These are phyloP conservation scores for Prototheca stagnorum DNA, from an alignment of 163 green algal species.

Conservation along the genomic window DNA sequence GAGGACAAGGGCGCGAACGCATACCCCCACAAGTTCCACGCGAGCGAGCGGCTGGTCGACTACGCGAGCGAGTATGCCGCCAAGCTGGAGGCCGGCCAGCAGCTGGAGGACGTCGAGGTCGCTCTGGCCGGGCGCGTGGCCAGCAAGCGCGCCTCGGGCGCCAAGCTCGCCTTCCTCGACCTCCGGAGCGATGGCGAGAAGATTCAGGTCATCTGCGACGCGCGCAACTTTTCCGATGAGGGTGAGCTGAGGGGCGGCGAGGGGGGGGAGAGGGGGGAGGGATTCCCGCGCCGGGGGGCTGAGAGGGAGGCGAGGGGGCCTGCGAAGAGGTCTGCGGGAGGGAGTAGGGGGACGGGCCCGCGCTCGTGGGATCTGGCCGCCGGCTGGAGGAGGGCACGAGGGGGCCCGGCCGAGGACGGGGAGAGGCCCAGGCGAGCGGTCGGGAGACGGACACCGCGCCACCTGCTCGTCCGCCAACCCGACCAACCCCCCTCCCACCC, in stretches of 20 bases:
- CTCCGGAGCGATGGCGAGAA: constrained; percentile 66
- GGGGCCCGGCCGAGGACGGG: no score
- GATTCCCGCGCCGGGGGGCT: no score
- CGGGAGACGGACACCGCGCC: no score
- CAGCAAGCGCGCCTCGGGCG: constrained; percentile 63
- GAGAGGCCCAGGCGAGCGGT: no score
- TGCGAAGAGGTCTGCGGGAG: no score
- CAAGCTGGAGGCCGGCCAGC: constrained; percentile 57
- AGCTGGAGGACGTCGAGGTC: constrained; percentile 47
- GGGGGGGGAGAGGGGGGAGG: no score
- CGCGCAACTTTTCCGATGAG: constrained; percentile 9
- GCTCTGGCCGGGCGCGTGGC: constrained; percentile 49
- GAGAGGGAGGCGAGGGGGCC: no score
- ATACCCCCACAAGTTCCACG: constrained; percentile 98
- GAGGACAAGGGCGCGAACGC: constrained; percentile 76
- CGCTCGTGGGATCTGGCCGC: constrained; percentile 47
- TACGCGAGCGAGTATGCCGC: constrained; percentile 61
- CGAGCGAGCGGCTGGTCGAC: constrained; percentile 50
- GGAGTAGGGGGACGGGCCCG: no score
- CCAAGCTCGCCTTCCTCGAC: constrained; percentile 94
- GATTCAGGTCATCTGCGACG: constrained; percentile 88
- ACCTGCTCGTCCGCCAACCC: no score
- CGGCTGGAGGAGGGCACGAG: no score
- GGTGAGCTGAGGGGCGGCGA: no score
- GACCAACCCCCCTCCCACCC: no score